Evolutionary conservation across 2,329 filamentous ascomycete genomes (phyloP), one percentile per base, ranked within the genome.

Genomic region (Calcarisporium arbuscula): DNA sequence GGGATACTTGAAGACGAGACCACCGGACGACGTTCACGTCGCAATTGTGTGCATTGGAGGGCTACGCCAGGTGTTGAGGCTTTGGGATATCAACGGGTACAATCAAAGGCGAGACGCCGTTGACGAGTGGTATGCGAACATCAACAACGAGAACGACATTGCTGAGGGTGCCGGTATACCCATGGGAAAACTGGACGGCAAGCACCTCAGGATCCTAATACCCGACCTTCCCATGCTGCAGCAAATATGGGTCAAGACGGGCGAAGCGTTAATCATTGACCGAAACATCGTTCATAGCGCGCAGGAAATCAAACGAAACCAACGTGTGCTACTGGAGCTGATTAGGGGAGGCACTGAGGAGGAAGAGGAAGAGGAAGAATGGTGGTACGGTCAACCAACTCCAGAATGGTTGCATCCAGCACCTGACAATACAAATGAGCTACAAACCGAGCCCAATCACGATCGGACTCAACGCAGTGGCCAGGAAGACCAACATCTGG

Each of bases 1-100:
- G 48, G 77, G 77, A 45, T 82, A 82, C 43, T 54, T 80, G 5
- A 70, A 73, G 43, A 77, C 80, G 41, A 72, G 72, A 45, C 77
- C 77, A 1, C 54, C 74, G 2, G 77, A 81, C 37, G 75, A 81
- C 28, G 64, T 81, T 1, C 77, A 80, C 43, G 69, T 71, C 8
- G 71, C 77, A 3, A 71, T 79, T 10, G 49, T 82, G 8, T 73
- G 70, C 28, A 59, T 81, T 9, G 77, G 77, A 21, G 77, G 77
- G 3, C 57, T 82, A 35, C 67, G 77, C 8, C 74, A 81, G 48
- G 75, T 80, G 2, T 72, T 80, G 45, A 64, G 70, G 28, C 67
- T 82, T 21, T 82, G 77, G 77, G 75, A 80, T 48, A 75, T 77
- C 25, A 79, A 79, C 47, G 75, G 77, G 2, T 82, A 82, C 54